Evolutionary conservation across 176 grass and related monocot species (phyloP).

Genomic region (Carex cristatella): DNA sequence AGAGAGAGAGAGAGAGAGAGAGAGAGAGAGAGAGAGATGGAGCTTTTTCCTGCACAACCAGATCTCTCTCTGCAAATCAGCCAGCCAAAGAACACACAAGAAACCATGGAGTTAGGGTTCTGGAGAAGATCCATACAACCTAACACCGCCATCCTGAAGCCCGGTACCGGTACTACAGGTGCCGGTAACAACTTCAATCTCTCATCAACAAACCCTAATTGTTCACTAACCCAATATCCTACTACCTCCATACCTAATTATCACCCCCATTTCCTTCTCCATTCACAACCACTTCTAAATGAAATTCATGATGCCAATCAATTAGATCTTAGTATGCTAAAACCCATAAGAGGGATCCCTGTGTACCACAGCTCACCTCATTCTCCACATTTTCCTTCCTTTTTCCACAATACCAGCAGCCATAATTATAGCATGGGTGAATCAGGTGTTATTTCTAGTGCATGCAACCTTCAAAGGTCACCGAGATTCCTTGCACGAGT

Average conservation of each 20-base stretch:
- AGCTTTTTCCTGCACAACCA: conserved; percentile 80
- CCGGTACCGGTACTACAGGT: neutral
- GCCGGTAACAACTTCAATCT: neutral
- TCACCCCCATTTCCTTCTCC: conserved; percentile 42
- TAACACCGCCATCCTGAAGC: neutral
- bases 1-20: neutral
- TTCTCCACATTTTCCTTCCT: conserved; percentile 42
- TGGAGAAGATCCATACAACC: conserved; percentile 60
- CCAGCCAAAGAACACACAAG: conserved; percentile 38
- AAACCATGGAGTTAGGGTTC: conserved; percentile 75
- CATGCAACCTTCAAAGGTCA: conserved; percentile 31
- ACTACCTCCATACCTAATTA: neutral
- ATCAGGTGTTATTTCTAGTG: conserved; percentile 20
- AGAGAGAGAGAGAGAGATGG: conserved; percentile 43
- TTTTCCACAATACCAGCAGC: conserved; percentile 23
- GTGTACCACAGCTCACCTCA: conserved; percentile 58
- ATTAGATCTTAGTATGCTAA: conserved; percentile 40
- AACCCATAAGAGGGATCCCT: conserved; percentile 80
- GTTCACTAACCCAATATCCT: conserved; percentile 10
- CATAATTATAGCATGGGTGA: conserved; percentile 25
- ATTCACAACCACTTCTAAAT: conserved; percentile 41
- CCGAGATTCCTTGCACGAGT: conserved; percentile 41
- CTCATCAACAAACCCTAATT: neutral
- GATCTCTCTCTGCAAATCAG: conserved; percentile 91
- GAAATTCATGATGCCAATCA: conserved; percentile 25